Evolutionary conservation across 2,329 filamentous ascomycete species (phyloP), one percentile per base, ranked within the genome.

Genomic region (Calonectria montana): DNA sequence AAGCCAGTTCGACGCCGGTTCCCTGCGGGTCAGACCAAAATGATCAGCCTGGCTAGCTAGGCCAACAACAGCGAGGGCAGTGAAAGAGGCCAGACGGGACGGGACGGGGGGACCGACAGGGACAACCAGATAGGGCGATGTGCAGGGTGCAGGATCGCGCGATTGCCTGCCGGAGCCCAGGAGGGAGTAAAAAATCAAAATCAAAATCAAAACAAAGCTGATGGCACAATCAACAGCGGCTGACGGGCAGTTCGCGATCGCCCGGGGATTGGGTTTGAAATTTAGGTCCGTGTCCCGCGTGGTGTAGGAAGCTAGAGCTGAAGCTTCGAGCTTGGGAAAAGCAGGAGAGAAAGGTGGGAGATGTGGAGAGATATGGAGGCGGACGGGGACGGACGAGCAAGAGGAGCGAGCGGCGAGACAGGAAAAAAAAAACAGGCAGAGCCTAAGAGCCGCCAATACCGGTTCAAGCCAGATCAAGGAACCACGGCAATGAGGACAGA

Each of bases 111-210:
- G 45, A 35, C 53, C 55, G 59, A 64, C 61, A 65, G 48, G 43
- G 48, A 61, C 59, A 43, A 25, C 68, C 72, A 25, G 41, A 69
- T 66, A 66, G 63, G 67, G 64, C 69, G 53, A 39, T 69, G 68
- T 66, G 63, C 37, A 55, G 63, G 64, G 35, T 59, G 71, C 65
- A 41, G 37, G 67, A 65, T 70, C 72, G 65, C 65, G 43, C 70
- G 66, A 76, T 78, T 78, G 76, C 73, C 75, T 72, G 66, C 72
- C 72, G 70, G 48, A 55, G 55, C 25, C 41, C 31, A 48, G 27
- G 47, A 64, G 59, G 43, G 23, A 65, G 57, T 37, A 25, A 53
- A 10, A 31, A 63, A 41, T 43, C 21, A 55, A 65, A 41, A 27
- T 25, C 45, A 25, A 45, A 50, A 64, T 37, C 29, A 43, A 53